A percentile compares a stretch with the other conserved stretches of the same genome.
Conservation (phyloP, 2,329 filamentous ascomycete species). For the Aspergillus sp. region DNA sequence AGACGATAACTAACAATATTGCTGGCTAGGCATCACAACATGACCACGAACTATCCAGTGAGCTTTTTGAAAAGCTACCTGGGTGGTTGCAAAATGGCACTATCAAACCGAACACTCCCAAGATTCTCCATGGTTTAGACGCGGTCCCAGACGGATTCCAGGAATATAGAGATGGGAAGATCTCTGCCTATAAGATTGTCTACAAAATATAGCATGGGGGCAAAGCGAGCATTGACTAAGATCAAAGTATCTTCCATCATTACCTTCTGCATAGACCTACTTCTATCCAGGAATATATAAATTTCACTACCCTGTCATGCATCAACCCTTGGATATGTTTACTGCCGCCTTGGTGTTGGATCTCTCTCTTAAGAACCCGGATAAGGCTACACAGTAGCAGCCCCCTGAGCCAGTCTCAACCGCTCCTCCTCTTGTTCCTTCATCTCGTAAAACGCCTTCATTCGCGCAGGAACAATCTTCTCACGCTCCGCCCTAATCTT, state of each 20-base stretch:
- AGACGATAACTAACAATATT: background rate
- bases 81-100: slow-evolving; percentile 32
- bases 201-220: slow-evolving; percentile 22
- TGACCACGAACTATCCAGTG: slow-evolving; percentile 38
- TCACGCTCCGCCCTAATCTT: slow-evolving; percentile 48
- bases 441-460: slow-evolving; percentile 12
- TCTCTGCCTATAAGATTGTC: slow-evolving; percentile 45
- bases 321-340: too few species aligned
- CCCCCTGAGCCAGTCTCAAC: slow-evolving; percentile 12
- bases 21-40: slow-evolving; percentile 30
- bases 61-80: slow-evolving; percentile 41
- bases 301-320: too few species aligned
- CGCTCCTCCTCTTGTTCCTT: slow-evolving; percentile 8
- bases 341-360: too few species aligned
- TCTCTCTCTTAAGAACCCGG: too few species aligned
- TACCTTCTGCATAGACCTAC: too few species aligned
- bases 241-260: too few species aligned
- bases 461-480: slow-evolving; percentile 8
- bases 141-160: slow-evolving; percentile 38
- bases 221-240: background rate
- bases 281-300: too few species aligned
- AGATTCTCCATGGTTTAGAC: slow-evolving; percentile 33
- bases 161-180: slow-evolving; percentile 38
- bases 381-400: too few species aligned
- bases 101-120: slow-evolving; percentile 37